Percentiles rank a stretch among this genome's conserved stretches.
phyloP scores from a whole-genome alignment of 208 protist genomes.

The Wallacemonas sp. region DNA sequence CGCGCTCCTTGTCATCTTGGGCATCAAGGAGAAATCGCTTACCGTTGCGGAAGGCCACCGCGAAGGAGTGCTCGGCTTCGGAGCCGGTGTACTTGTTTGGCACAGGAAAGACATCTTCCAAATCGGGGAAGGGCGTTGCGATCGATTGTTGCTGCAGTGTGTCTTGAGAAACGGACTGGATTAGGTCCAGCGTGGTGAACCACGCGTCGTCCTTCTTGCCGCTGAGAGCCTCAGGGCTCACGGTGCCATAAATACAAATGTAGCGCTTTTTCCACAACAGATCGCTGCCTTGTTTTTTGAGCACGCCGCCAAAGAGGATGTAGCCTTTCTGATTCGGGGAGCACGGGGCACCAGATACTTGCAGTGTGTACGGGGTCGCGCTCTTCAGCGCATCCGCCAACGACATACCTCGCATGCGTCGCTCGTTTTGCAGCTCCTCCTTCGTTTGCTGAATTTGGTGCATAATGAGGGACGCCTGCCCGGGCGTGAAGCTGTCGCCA shows the following conservation, averaged over 20 bases:
- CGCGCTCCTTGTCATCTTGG: slow-evolving; percentile 16
- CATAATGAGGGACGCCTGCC: slow-evolving; percentile 14
- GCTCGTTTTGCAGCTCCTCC: slow-evolving; percentile 21
- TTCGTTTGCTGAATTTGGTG: slow-evolving; percentile 17
- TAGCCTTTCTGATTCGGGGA: not conserved
- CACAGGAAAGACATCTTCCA: slow-evolving; percentile 24
- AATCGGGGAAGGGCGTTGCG: slow-evolving; percentile 16
- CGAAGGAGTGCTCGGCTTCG: slow-evolving; percentile 19
- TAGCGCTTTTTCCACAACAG: slow-evolving; percentile 23
- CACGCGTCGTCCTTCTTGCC: not conserved
- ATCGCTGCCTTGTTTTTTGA: slow-evolving; percentile 24
- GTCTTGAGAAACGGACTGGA: slow-evolving; percentile 19
- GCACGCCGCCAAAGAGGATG: slow-evolving; percentile 15
- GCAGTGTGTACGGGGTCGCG: slow-evolving; percentile 8
- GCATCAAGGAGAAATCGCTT: slow-evolving; percentile 22
- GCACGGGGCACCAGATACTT: not conserved
- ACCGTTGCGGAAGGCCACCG: slow-evolving; percentile 21
- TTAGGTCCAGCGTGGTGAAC: slow-evolving; percentile 16
- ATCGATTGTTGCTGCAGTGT: slow-evolving; percentile 15
- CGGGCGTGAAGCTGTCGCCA: slow-evolving; percentile 8
- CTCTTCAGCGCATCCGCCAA: slow-evolving; percentile 4
- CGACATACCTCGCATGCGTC: slow-evolving; percentile 7
- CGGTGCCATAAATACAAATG: slow-evolving; percentile 18
- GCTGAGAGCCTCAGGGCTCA: not conserved
- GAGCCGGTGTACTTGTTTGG: slow-evolving; percentile 21